Conservation (phyloP, 208 protist genomes). For the Leptomonas seymouri region DNA sequence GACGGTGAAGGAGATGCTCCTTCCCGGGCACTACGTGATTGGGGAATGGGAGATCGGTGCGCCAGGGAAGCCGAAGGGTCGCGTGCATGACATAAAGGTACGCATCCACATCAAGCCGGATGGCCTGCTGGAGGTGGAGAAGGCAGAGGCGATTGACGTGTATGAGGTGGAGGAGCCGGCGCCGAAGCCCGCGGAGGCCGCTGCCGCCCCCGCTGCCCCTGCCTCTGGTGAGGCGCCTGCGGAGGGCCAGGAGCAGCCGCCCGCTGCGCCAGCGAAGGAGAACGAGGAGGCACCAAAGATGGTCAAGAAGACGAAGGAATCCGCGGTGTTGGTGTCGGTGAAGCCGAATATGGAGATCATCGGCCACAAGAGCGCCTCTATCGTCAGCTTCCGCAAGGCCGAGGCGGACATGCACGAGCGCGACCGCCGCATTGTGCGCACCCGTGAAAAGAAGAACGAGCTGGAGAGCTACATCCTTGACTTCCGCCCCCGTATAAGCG, state of each 20-base stretch:
- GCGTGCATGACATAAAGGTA: conserved; percentile 61
- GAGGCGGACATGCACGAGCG: conserved; percentile 82
- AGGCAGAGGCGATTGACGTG: conserved; percentile 62
- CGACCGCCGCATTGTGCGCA: conserved; percentile 67
- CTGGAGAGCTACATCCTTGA: conserved; percentile 93
- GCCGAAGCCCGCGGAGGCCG: conserved; percentile 2
- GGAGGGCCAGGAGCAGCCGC: conserved; percentile 21
- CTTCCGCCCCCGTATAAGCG: conserved; percentile 61
- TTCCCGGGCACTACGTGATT: conserved; percentile 52
- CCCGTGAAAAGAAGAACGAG: conserved; percentile 89
- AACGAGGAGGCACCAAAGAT: conserved; percentile 32
- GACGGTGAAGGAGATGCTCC: conserved; percentile 46
- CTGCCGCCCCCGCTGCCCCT: conserved; percentile 2
- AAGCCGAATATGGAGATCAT: conserved; percentile 58
- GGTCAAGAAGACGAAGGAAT: conserved; percentile 43
- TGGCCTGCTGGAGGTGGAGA: conserved; percentile 71
- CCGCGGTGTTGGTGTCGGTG: conserved; percentile 52
- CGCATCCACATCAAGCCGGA: conserved; percentile 66
- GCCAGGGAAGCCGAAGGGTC: conserved; percentile 34
- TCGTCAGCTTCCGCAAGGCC: conserved; percentile 60
- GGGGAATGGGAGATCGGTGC: conserved; percentile 73
- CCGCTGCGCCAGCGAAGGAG: conserved; percentile 32
- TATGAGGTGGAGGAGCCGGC: conserved; percentile 77
- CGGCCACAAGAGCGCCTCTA: conserved; percentile 46
- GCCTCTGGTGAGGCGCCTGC: conserved; percentile 19